Percentiles rank a stretch among this genome's conserved stretches.
Evolutionary conservation across 148 eudicot species (phyloP).

Genomic region (Drosera capensis): DNA sequence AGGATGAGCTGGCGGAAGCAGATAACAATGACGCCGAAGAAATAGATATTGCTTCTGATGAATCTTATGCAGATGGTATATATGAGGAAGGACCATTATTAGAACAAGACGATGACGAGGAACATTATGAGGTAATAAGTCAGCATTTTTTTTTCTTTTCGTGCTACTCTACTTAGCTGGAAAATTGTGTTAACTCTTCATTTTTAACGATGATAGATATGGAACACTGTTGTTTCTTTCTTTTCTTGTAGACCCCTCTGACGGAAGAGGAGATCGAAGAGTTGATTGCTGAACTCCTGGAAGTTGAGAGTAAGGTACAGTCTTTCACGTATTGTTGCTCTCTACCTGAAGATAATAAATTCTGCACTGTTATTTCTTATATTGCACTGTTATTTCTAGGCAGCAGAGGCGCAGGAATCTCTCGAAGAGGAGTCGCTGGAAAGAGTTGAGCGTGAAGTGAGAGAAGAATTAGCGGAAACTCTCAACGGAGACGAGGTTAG

Average conservation of each 20-base stretch:
- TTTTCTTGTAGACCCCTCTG: conserved; percentile 39
- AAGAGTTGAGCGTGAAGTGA: conserved; percentile 73
- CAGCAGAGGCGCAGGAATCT: conserved; percentile 99
- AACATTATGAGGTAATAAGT: conserved; percentile 47
- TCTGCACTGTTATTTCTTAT: background rate
- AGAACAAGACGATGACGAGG: conserved; percentile 21
- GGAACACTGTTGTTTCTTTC: background rate
- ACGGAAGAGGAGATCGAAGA: conserved; percentile 83
- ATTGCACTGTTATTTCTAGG: conserved; percentile 31
- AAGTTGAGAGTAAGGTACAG: conserved; percentile 81
- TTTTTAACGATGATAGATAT: background rate
- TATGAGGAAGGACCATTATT: conserved; percentile 24
- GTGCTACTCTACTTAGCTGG: background rate
- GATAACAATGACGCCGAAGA: conserved; percentile 30
- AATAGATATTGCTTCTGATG: conserved; percentile 20
- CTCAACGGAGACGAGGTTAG: conserved; percentile 58
- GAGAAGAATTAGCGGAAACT: conserved; percentile 60
- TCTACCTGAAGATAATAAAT: background rate
- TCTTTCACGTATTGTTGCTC: background rate
- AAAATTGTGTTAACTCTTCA: background rate
- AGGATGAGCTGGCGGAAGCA: no score
- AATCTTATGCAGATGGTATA: conserved; percentile 21
- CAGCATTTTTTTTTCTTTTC: background rate
- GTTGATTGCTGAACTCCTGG: conserved; percentile 59
- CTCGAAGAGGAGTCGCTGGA: conserved; percentile 81